These are phyloP conservation scores for Colletotrichum noveboracense DNA, from an alignment of 2,329 filamentous ascomycete species.

Conservation along the genomic window DNA sequence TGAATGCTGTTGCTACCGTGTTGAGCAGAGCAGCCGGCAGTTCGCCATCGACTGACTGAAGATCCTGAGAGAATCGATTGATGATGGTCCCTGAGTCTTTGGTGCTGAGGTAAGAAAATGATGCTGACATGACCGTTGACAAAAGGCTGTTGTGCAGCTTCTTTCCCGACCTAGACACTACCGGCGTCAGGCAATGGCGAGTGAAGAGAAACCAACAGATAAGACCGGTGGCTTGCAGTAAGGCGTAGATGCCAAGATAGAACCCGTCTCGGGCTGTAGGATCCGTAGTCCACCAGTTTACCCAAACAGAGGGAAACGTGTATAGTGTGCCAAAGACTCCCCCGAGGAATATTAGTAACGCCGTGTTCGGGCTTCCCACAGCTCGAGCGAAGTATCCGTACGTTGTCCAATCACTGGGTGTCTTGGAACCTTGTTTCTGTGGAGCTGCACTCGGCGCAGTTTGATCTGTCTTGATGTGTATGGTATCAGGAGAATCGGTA, in stretches of 20 bases:
- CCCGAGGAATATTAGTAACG: slow-evolving; percentile 19
- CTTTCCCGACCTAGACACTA: slow-evolving; percentile 31
- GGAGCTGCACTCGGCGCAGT: too few species aligned
- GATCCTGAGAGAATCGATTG: slow-evolving; percentile 52
- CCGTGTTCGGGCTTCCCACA: slow-evolving; percentile 30
- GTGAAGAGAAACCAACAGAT: slow-evolving; percentile 21
- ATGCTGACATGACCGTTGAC: slow-evolving; percentile 37
- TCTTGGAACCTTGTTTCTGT: background rate
- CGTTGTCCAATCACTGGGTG: background rate
- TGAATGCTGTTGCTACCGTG: slow-evolving; percentile 25
- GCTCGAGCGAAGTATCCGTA: slow-evolving; percentile 30
- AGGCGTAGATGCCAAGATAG: slow-evolving; percentile 35
- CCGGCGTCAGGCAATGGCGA: slow-evolving; percentile 22
- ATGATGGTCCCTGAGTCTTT: slow-evolving; percentile 46
- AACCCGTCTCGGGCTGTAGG: slow-evolving; percentile 25
- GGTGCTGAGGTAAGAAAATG: slow-evolving; percentile 43
- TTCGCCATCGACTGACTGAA: slow-evolving; percentile 44
- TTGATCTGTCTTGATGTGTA: too few species aligned
- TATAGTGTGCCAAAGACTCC: slow-evolving; percentile 25
- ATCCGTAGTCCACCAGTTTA: slow-evolving; percentile 44
- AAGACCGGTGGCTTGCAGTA: slow-evolving; percentile 23
- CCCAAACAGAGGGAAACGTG: slow-evolving; percentile 39
- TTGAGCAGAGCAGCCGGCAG: slow-evolving; percentile 39
- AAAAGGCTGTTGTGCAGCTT: slow-evolving; percentile 37
- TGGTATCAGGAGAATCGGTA: too few species aligned